Evolutionary conservation across 306 rosid genomes (phyloP), one percentile per base, ranked within the genome.

Genomic region (Rosa lucieae): DNA sequence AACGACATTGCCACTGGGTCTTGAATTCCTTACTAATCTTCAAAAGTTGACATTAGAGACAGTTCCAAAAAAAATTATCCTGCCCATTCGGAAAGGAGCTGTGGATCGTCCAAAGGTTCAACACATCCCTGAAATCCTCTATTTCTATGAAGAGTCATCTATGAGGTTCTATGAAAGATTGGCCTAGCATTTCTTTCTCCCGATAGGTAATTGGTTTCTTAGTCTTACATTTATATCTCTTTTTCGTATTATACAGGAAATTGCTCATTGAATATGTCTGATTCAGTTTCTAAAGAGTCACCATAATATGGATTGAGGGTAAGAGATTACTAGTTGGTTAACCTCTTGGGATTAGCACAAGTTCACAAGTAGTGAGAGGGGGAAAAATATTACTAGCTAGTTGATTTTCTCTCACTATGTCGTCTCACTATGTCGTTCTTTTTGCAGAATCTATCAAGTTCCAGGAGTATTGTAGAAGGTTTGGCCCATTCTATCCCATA

Each of bases 11-110:
- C 74, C 83, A 10, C 17, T 20, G 6, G 78, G 83, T 11, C 51
- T 73, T 51, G 78, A 80, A 66, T 17, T 21, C 61, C 78, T 58
- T 13, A 8, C 67, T 1, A 40, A 52, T 51, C 67, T 73, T 2
- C 32, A 52, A 39, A 9, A 0, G 0, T 49, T 74, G 48, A 0
- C 0, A 0, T 13, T 74, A 8, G 0, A 0, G 1, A 4, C 0
- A 1, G n/a, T 52, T 32, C 77, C 77, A 35, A 0, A 51, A 11
- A 2, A 52, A 6, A 12, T 73, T 8, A 15, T 74, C 56, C 8
- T 0, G 5, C 8, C 7, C n/a, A 56, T 74, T 29, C 61, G 61
- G 39, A 39, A 32, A n/a, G 68, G 77, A 35, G 78, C 51, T 56
- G 39, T 56, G 42, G 21, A 74, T 58, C 78, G n/a, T 40, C 14